Base-by-base conservation (phyloP, 2,329 filamentous ascomycete species). In the Cladorrhinum sp. region DNA sequence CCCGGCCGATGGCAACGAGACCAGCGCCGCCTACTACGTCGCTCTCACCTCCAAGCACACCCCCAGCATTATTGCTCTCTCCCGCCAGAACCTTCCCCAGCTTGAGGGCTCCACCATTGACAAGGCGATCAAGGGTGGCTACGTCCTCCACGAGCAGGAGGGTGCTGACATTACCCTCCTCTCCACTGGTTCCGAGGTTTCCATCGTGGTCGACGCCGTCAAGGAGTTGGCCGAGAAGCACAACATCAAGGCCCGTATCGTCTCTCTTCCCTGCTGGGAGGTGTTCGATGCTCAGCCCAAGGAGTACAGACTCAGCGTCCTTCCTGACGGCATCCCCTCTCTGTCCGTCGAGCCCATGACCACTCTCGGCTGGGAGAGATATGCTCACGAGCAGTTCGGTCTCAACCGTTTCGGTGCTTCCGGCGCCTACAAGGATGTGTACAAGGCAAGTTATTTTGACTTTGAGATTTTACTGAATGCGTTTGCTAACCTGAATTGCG, bases 361-460 rank as follows among this genome's bases (percentile, higher is more conserved):
- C 78, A 99, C 95, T 69, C 88, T 97, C 80, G 95, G 95, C 70
- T 99, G 95, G 95, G 93, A 98, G 86, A 90, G 94, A 79, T 99
- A 98, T 82, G 91, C 92, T 62, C 94, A 99, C 81, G 95, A 99
- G 87, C 95, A 99, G 83, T 99, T 99, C 73, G 95, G 95, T 76
- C 87, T 99, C 69, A 99, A 99, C 89, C 87, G 95, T 76, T 99
- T 99, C 79, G 95, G 95, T 87, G 94, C 94, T 69, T 96, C 91
- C 60, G 95, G 94, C 73, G 89, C 94, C 69, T 98, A 98, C 85
- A 94, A 94, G 88, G 89, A 98, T 73, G 92, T 99, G 64, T 99
- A 99, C 86, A 89, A 91, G 84, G 91, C 82, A 82, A 79, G 84
- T 77, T 62, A 14, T 51, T 23, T 46, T 21, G 26, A 18, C 3